Conservation (phyloP, 75 land plant species). For the Picea glauca region DNA sequence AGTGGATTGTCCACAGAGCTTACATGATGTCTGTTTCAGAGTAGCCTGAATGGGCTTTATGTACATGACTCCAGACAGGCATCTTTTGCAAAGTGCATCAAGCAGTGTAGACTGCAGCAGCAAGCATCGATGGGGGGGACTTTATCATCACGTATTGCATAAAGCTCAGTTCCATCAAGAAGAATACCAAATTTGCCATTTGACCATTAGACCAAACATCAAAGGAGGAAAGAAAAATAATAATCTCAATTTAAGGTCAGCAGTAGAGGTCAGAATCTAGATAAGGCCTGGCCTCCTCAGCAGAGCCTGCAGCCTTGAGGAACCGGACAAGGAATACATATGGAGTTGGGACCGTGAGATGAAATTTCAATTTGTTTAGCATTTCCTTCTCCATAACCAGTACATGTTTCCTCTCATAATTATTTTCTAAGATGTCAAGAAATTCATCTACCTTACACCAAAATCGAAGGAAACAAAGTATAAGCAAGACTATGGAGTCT, state of each 20-base stretch:
- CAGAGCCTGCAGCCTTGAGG: constrained; percentile 64
- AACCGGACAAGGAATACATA: constrained; percentile 79
- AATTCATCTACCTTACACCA: constrained; percentile 59
- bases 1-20: constrained; percentile 9
- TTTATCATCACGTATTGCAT: constrained; percentile 54
- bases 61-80: constrained; percentile 36
- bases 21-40: constrained; percentile 42
- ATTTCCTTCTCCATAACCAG: too few species aligned
- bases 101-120: constrained; percentile 59
- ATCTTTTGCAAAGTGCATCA: constrained; percentile 26
- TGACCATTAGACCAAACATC: background rate
- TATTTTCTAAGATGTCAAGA: constrained; percentile 59
- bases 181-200: constrained; percentile 21
- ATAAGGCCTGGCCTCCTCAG: constrained; percentile 40
- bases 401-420: background rate
- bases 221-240: background rate
- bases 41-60: constrained; percentile 41
- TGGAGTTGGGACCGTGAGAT: background rate
- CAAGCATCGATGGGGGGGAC: constrained; percentile 53
- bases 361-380: too few species aligned
- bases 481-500: background rate
- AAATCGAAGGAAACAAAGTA: background rate
- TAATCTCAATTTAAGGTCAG: constrained; percentile 2
- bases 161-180: constrained; percentile 32
- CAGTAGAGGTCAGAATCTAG: constrained; percentile 25